These are phyloP conservation scores for Rutstroemia sydowiana DNA, from an alignment of 2,329 filamentous ascomycete species.

Conservation along the genomic window DNA sequence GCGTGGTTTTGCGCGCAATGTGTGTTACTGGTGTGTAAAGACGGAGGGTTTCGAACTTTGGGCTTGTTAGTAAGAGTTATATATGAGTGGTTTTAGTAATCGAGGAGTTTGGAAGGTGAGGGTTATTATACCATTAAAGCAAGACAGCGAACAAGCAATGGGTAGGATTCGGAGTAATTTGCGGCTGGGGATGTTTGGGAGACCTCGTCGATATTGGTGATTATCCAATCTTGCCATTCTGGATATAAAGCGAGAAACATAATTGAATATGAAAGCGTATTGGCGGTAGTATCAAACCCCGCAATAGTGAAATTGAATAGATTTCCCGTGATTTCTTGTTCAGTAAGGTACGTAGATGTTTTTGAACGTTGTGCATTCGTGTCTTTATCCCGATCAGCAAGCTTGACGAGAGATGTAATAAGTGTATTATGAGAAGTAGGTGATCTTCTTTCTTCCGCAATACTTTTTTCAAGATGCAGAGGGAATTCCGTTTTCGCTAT, in stretches of 20 bases:
- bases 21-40: conserved; percentile 1
- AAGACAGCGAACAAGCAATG: conserved; percentile 35
- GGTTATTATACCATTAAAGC: conserved; percentile 30
- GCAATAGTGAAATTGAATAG: conserved; percentile 29
- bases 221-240: conserved; percentile 17
- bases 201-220: conserved; percentile 20
- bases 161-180: conserved; percentile 34
- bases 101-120: neutral
- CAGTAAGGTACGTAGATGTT: too few species aligned
- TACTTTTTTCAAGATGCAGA: neutral
- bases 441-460: neutral
- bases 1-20: neutral
- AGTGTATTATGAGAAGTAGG: neutral
- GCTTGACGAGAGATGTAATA: neutral
- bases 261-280: conserved; percentile 23
- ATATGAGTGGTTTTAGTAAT: neutral
- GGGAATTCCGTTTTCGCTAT: neutral
- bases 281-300: conserved; percentile 29
- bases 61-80: neutral
- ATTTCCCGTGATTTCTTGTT: conserved; percentile 30
- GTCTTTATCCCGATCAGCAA: neutral
- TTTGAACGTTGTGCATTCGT: too few species aligned
- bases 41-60: neutral
- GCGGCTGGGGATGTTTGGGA: conserved; percentile 23
- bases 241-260: conserved; percentile 20